These are phyloP conservation scores for Kitagawia praeruptora DNA, from an alignment of 129 eudicot genomes.

Conservation along the genomic window DNA sequence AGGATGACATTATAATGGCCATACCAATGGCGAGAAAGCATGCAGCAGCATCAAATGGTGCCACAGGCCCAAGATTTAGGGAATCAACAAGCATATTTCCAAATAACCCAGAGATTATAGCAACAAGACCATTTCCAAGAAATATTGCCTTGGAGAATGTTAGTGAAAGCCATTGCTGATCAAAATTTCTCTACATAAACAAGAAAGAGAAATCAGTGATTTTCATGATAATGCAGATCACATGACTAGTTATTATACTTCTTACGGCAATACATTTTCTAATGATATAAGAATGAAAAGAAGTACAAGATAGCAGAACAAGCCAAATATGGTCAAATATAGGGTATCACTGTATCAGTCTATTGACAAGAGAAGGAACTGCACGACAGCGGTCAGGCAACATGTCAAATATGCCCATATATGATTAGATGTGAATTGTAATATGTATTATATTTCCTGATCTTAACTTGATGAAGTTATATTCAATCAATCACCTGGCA, in stretches of 20 bases:
- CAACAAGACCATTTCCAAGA: conserved; percentile 95
- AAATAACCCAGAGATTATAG: conserved; percentile 88
- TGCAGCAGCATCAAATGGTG: conserved; percentile 97
- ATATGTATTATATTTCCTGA: not conserved
- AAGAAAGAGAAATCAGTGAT: conserved; percentile 10
- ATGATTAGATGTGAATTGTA: not conserved
- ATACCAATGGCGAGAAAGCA: conserved; percentile 83
- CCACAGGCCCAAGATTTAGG: conserved; percentile 74
- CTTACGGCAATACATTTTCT: not conserved
- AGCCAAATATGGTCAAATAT: not conserved
- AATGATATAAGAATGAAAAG: not conserved
- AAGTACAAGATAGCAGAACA: not conserved
- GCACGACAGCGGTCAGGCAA: not conserved
- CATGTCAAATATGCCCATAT: not conserved
- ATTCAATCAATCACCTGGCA: not conserved
- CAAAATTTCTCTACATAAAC: conserved; percentile 76
- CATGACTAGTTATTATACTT: not conserved
- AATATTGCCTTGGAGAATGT: conserved; percentile 95
- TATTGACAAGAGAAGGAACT: not conserved
- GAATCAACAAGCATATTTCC: conserved; percentile 87
- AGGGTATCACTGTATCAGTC: not conserved
- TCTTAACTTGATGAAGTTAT: not conserved
- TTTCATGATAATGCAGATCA: not conserved
- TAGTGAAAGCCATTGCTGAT: conserved; percentile 93
- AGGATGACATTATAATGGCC: conserved; percentile 77